Evolutionary conservation across 306 rosid species (phyloP), one percentile per base, ranked within the genome.

Genomic region (barrel medic (Medicago truncatula)): DNA sequence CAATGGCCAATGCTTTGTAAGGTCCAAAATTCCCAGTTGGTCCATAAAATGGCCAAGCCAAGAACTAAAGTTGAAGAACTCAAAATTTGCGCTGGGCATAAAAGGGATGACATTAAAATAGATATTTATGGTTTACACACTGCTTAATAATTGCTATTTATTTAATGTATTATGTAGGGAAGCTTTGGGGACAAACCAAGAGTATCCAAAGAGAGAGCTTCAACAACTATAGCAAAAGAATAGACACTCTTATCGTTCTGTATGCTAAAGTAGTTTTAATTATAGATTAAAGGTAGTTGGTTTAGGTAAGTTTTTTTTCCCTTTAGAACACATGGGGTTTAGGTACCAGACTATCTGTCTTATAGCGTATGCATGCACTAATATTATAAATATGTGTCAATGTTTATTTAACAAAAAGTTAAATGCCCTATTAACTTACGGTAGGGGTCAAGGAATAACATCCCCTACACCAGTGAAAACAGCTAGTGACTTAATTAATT

Each of bases 181-280:
- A 62, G 53, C 71, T 47, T 70, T 6, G 53, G 82, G 80, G 88
- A 88, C 91, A 89, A 76, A 54, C 68, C 50, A 63, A 80, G 73
- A 82, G 91, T 74, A 85, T 85, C 90, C 93, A 89, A 78, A 77
- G 90, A 82, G 67, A 75, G 75, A 54, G 49, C 38, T 73, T 74
- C 86, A 86, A 80, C 86, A 73, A 75, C 87, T 85, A 73, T 62
- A 78, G 68, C 75, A 76, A 84, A 77, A 84, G 77, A 78, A 75
- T 58, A 75, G 83, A 76, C 77, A 69, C 71, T 76, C 67, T 78
- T 67, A 58, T 82, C 60, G 7, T 73, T 67, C 74, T 25, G 21
- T 36, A 38, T 36, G 44, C 18, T 13, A 50, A 43, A 67, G 47
- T 52, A 52, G 71, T 76, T 62, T 47, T 74, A 68, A 56, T 80